These are phyloP conservation scores for Colletotrichum aenigma DNA, from an alignment of 2,329 filamentous ascomycete genomes.

Conservation along the genomic window DNA sequence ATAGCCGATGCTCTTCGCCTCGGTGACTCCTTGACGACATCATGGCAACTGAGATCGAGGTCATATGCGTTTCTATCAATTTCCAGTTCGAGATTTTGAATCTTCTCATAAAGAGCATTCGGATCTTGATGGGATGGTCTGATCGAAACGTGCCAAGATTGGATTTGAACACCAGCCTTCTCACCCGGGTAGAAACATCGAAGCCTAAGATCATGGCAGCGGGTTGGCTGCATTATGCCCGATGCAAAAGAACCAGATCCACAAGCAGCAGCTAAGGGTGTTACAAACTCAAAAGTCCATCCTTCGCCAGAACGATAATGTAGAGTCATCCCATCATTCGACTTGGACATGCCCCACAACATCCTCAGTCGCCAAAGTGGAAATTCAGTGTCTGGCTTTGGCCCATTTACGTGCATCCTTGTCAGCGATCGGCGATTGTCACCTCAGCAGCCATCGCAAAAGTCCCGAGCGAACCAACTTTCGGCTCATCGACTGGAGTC, in stretches of 20 bases:
- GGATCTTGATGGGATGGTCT: no score
- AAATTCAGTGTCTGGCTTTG: background rate
- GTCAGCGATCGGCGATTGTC: background rate
- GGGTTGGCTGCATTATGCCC: no score
- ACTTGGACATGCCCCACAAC: background rate
- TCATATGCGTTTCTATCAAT: background rate
- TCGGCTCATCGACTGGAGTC: background rate
- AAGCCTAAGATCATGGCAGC: background rate
- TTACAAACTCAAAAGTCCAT: background rate
- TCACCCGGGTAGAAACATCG: no score
- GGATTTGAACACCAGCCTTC: no score
- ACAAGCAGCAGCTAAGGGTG: background rate
- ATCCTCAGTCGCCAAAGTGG: background rate
- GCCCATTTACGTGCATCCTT: background rate
- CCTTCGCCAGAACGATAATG: background rate
- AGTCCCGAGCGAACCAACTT: background rate
- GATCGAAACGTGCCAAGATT: background rate
- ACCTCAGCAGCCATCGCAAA: background rate
- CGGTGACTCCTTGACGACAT: rapidly evolving
- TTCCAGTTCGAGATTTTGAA: background rate
- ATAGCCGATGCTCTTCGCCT: background rate
- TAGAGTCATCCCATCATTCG: background rate
- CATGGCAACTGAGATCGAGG: background rate
- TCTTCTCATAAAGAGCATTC: no score
- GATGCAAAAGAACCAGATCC: background rate